Evolutionary conservation across 352 stramenopile genomes (phyloP), one percentile per base, ranked within the genome.

Genomic region (Blastocystis sp.): DNA sequence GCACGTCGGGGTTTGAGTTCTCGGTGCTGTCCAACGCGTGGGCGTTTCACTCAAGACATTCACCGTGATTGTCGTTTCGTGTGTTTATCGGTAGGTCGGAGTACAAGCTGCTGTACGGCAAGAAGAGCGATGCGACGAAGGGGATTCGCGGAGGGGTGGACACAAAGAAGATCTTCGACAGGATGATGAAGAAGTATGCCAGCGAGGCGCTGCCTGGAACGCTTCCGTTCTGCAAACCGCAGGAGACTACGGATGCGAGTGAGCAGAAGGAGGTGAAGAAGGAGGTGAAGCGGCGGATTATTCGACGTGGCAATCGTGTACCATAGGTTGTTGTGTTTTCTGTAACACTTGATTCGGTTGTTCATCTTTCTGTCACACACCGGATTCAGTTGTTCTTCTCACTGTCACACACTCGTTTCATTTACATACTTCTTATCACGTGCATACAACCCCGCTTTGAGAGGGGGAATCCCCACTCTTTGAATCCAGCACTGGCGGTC

Each of bases 41-140:
- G 74, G 69, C 41, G 16, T 80, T 80, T 33, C 69, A 80, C 35
- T 10, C 60, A 13, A 9, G 33, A 1, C 69, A 80, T 80, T 16
- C 39, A 6, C 45, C 26, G 69, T 80, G 21, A 24, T 12, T 39
- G 13, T 78, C 21, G 10, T 37, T 61, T 4, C 24, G 12, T 4
- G 9, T 21, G 26, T 33, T 13, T 78, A 61, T 10, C 3, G 61
- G 13, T 80, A 80, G 69, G 16, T 80, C 69, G 13, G 33, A 62
- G 10, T 80, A 62, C 35, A 26, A 16, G 9, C 55, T 31, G 21
- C 45, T 31, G 39, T 80, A 26, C 3, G 24, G 33, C 26, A 45
- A 80, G 69, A 80, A 80, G 39, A 80, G 69, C 39, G 69, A 80
- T 80, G 35, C 69, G 2, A 80, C 69, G 9, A 26, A 61, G 69